Percentiles rank a stretch among this genome's conserved stretches.
Evolutionary conservation across 2,329 filamentous ascomycete genomes (phyloP).

Genomic region (Fusarium burgessii): DNA sequence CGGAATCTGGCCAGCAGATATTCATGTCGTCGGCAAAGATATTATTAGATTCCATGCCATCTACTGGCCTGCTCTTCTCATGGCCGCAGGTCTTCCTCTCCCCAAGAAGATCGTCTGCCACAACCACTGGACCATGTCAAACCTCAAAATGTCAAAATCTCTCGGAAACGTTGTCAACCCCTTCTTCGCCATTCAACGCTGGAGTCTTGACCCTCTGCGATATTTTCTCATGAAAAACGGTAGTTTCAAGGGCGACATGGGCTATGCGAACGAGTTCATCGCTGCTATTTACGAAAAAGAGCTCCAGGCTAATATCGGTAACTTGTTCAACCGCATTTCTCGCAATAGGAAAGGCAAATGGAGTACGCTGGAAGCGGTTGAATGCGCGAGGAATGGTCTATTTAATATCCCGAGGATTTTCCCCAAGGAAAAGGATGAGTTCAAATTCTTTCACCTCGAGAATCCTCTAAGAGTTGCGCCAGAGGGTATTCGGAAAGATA

Average conservation of each 20-base stretch:
- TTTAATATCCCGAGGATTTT: slow-evolving; percentile 34
- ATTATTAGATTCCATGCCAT: slow-evolving; percentile 96
- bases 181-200: slow-evolving; percentile 89
- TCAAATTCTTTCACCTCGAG: slow-evolving; percentile 47
- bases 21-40: slow-evolving; percentile 96
- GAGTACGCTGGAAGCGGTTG: slow-evolving; percentile 72
- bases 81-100: slow-evolving; percentile 84
- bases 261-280: slow-evolving; percentile 86
- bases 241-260: slow-evolving; percentile 79
- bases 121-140: slow-evolving; percentile 94
- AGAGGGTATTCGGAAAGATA: slow-evolving; percentile 60
- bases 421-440: not conserved
- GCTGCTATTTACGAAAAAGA: slow-evolving; percentile 82
- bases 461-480: slow-evolving; percentile 43
- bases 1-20: slow-evolving; percentile 87
- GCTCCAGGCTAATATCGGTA: slow-evolving; percentile 82
- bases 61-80: slow-evolving; percentile 97
- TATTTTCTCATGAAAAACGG: slow-evolving; percentile 90
- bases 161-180: slow-evolving; percentile 96
- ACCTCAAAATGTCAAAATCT: slow-evolving; percentile 96
- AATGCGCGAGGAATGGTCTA: slow-evolving; percentile 42
- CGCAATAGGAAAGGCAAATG: slow-evolving; percentile 70
- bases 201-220: slow-evolving; percentile 87
- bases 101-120: slow-evolving; percentile 88
- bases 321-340: slow-evolving; percentile 78